phyloP scores from a whole-genome alignment of 2,329 filamentous ascomycete species.

The Daldinia sp. region DNA sequence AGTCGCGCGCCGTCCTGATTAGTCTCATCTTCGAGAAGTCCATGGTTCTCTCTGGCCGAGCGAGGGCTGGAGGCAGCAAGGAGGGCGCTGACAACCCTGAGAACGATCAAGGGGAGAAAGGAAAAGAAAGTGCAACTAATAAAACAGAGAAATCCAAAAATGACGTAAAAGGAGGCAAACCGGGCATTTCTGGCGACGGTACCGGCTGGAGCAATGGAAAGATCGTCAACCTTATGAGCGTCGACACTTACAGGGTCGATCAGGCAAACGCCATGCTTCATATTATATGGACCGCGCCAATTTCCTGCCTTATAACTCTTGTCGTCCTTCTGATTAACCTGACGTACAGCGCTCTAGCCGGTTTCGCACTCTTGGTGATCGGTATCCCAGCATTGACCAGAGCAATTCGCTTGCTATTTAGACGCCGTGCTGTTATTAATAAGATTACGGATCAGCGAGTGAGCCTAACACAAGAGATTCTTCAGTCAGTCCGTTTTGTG shows the following conservation, averaged over 20 bases:
- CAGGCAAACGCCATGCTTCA: constrained; percentile 90
- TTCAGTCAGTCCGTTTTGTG: constrained; percentile 91
- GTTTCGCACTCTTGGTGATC: constrained; percentile 82
- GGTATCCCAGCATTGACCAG: constrained; percentile 79
- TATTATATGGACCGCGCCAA: constrained; percentile 85
- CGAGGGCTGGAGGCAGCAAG: constrained; percentile 78
- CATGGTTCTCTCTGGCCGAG: constrained; percentile 86
- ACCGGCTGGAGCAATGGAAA: constrained; percentile 91
- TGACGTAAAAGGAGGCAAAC: constrained; percentile 53
- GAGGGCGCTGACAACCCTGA: constrained; percentile 49
- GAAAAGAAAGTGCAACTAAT: constrained; percentile 52
- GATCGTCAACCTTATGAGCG: constrained; percentile 92
- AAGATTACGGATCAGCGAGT: constrained; percentile 93
- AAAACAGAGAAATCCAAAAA: constrained; percentile 49
- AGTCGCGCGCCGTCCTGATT: constrained; percentile 82
- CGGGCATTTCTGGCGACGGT: constrained; percentile 71
- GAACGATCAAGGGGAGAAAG: constrained; percentile 55
- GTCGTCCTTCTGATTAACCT: constrained; percentile 85
- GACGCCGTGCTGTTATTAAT: constrained; percentile 81
- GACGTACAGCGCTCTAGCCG: constrained; percentile 87
- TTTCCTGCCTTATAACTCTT: constrained; percentile 80
- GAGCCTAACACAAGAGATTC: constrained; percentile 88
- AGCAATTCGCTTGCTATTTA: constrained; percentile 80
- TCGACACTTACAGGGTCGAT: constrained; percentile 92
- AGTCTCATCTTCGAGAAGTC: constrained; percentile 91